Conservation (phyloP, 495 filamentous ascomycete genomes). For the Niebla homalea region DNA sequence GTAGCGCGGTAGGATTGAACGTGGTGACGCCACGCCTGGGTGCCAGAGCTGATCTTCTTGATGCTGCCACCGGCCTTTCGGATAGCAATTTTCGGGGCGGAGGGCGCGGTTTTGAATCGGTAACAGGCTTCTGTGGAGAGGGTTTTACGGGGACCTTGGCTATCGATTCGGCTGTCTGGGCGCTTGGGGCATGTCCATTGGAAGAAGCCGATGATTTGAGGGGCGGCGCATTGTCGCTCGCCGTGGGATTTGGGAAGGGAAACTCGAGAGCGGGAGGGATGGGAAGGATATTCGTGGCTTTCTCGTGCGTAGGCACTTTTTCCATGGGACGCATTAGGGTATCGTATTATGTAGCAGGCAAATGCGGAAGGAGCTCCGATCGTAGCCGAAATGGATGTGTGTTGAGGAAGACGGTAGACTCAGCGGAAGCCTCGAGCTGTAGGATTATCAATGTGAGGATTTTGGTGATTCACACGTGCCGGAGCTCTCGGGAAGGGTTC, state of each 20-base stretch:
- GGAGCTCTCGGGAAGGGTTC: no score
- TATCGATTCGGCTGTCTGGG: neutral
- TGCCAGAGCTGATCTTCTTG: constrained; percentile 4
- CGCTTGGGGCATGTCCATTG: neutral
- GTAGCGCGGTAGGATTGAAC: constrained; percentile 11
- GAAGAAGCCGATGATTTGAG: neutral
- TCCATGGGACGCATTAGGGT: no score
- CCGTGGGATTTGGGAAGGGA: constrained; percentile 6
- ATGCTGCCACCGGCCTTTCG: constrained; percentile 9
- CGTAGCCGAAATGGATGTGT: no score
- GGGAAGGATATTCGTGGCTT: constrained; percentile 12
- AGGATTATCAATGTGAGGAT: no score
- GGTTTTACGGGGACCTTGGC: neutral
- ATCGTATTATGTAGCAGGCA: no score
- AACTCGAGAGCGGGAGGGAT: constrained; percentile 17
- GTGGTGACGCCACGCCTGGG: constrained; percentile 9
- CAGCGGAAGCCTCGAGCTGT: no score
- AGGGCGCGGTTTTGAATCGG: constrained; percentile 2
- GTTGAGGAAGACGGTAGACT: no score
- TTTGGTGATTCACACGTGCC: no score
- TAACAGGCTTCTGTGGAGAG: neutral
- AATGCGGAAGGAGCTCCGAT: no score
- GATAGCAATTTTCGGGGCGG: constrained; percentile 1
- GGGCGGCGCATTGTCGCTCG: no score
- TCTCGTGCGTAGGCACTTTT: no score